These are phyloP conservation scores for Podila clonocystis DNA, from an alignment of 192 early-diverging fungal genomes.

Conservation along the genomic window DNA sequence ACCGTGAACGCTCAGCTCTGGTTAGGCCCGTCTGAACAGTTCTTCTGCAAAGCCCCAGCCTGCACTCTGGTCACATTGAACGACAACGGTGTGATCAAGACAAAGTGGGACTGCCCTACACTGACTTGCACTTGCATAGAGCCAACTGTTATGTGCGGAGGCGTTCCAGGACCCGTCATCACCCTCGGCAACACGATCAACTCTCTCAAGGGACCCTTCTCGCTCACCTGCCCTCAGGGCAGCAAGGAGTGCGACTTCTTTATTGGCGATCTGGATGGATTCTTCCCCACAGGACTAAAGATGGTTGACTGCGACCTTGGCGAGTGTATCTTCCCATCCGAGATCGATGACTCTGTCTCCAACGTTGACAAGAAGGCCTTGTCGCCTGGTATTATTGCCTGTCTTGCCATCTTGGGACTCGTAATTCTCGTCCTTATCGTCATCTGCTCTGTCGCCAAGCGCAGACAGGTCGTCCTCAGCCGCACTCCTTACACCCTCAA, in stretches of 20 bases:
- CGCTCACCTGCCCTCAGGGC: conserved; percentile 55
- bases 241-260: conserved; percentile 48
- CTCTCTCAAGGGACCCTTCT: conserved; percentile 50
- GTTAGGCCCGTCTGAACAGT: conserved; percentile 60
- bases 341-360: conserved; percentile 17
- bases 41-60: conserved; percentile 54
- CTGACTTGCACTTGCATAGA: conserved; percentile 58
- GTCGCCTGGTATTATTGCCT: conserved; percentile 26
- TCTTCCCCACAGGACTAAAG: conserved; percentile 65
- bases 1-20: conserved; percentile 54
- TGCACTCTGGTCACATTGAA: conserved; percentile 52
- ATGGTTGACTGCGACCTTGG: conserved; percentile 62
- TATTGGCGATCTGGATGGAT: conserved; percentile 54
- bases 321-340: conserved; percentile 61
- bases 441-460: conserved; percentile 22
- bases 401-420: conserved; percentile 30
- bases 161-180: conserved; percentile 42
- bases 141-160: conserved; percentile 63
- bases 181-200: conserved; percentile 51
- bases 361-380: not conserved
- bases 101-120: conserved; percentile 53
- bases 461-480: conserved; percentile 18
- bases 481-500: conserved; percentile 12
- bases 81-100: conserved; percentile 12
- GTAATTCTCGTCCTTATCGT: conserved; percentile 25